Conservation (phyloP, 805 yeast genomes). For the Candida takata region DNA sequence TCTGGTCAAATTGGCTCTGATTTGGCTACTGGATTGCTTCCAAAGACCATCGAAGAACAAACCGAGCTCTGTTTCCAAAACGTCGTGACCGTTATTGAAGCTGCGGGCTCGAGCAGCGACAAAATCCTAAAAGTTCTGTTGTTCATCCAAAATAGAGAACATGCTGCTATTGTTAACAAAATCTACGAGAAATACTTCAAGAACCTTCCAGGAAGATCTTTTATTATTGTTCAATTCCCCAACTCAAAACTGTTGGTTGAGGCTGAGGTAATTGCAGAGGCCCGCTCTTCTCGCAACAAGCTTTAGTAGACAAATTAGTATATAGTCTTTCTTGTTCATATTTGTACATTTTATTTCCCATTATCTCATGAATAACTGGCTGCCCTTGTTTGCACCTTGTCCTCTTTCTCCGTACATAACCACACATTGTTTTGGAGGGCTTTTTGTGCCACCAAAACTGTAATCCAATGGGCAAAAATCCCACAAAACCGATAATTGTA, state of each 20-base stretch:
- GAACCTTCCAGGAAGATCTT: constrained; percentile 46
- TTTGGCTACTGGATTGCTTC: constrained; percentile 30
- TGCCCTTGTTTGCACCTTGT: too few species aligned
- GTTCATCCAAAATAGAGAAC: constrained; percentile 37
- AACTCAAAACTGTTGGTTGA: constrained; percentile 44
- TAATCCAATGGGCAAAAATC: too few species aligned
- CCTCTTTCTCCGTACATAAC: too few species aligned
- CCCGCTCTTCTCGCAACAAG: neutral
- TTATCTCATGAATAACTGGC: too few species aligned
- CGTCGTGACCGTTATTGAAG: constrained; percentile 34
- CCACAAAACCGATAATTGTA: too few species aligned
- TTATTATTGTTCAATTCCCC: constrained; percentile 46
- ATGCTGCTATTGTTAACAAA: constrained; percentile 37
- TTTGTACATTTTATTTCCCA: too few species aligned
- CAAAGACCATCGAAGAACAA: constrained; percentile 38
- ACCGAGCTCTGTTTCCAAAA: constrained; percentile 37
- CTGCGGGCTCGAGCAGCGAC: constrained; percentile 39
- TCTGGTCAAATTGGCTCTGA: constrained; percentile 43
- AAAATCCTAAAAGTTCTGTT: constrained; percentile 43
- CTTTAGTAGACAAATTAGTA: neutral
- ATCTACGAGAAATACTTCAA: constrained; percentile 41
- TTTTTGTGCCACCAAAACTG: too few species aligned
- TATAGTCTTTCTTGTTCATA: too few species aligned
- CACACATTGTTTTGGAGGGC: too few species aligned
- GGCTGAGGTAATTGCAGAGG: constrained; percentile 40